These are phyloP conservation scores for Nigrospora sphaerica DNA, from an alignment of 2,329 filamentous ascomycete species.

Conservation along the genomic window DNA sequence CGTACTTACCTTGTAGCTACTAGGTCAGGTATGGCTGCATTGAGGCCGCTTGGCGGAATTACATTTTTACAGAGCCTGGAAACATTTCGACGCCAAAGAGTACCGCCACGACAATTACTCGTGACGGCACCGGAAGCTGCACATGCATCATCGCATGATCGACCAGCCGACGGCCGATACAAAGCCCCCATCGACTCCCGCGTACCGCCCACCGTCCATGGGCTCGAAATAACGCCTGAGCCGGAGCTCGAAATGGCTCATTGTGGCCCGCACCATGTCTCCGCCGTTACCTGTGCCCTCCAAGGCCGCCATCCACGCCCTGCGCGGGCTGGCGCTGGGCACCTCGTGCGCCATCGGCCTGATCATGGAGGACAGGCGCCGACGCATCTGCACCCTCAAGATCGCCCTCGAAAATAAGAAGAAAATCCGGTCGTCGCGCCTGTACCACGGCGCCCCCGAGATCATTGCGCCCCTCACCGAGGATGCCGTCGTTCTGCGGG, in stretches of 20 bases:
- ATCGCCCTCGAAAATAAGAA: slow-evolving; percentile 45
- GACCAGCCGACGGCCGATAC: too few species aligned
- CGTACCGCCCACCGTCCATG: too few species aligned
- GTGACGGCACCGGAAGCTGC: too few species aligned
- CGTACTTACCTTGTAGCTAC: too few species aligned
- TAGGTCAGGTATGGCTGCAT: too few species aligned
- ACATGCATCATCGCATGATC: too few species aligned
- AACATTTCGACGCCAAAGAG: too few species aligned
- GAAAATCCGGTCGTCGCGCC: slow-evolving; percentile 35
- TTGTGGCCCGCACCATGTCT: slow-evolving; percentile 27
- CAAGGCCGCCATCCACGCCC: slow-evolving; percentile 46
- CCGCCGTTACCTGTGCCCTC: slow-evolving; percentile 43
- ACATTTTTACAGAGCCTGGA: too few species aligned
- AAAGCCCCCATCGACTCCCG: too few species aligned
- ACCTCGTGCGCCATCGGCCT: slow-evolving; percentile 50
- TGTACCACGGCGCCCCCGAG: slow-evolving; percentile 17
- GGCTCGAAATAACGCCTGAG: too few species aligned
- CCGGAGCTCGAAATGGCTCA: slow-evolving; percentile 9
- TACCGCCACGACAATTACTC: too few species aligned
- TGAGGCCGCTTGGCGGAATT: too few species aligned
- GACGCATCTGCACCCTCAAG: slow-evolving; percentile 42
- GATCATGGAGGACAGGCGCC: slow-evolving; percentile 49
- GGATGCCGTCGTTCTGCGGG: slow-evolving; percentile 5
- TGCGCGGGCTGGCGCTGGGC: slow-evolving; percentile 48
- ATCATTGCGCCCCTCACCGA: slow-evolving; percentile 7